Conservation (phyloP, 257 asterid species). For the Forsythia suspensa region DNA sequence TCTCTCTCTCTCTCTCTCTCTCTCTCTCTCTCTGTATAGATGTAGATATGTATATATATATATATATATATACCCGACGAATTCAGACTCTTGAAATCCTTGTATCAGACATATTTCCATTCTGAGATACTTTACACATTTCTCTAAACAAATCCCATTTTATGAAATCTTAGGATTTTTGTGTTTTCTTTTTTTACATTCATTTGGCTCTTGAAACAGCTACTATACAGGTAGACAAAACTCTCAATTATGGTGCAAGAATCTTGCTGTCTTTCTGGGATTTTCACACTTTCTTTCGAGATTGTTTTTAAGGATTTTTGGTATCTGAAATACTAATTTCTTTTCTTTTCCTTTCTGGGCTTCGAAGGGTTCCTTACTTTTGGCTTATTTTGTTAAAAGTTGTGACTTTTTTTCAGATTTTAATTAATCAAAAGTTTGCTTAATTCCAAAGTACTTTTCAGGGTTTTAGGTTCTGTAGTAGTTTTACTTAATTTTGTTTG, state of each 20-base stretch:
- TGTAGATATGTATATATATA: background rate
- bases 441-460: conserved; percentile 24
- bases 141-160: conserved; percentile 5
- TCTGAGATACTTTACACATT: conserved; percentile 29
- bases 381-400: background rate
- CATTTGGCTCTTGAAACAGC: background rate
- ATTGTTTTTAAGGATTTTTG: background rate
- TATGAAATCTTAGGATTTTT: conserved; percentile 3
- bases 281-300: conserved; percentile 27
- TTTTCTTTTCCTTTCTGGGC: conserved; percentile 13
- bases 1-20: background rate
- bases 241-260: background rate
- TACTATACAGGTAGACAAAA: background rate
- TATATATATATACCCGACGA: background rate
- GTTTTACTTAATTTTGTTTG: too few species aligned
- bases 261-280: background rate
- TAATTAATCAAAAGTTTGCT: conserved; percentile 16
- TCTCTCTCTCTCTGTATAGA: background rate
- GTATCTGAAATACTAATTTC: background rate
- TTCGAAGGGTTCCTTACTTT: conserved; percentile 5
- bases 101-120: conserved; percentile 24
- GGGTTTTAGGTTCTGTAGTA: conserved; percentile 49
- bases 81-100: conserved; percentile 10
- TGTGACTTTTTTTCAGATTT: conserved; percentile 30
- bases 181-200: background rate